A percentile compares a stretch with the other conserved stretches of the same genome.
These are phyloP conservation scores for Neofusicoccum sp. DNA, from an alignment of 2,329 filamentous ascomycete genomes.

Conservation along the genomic window DNA sequence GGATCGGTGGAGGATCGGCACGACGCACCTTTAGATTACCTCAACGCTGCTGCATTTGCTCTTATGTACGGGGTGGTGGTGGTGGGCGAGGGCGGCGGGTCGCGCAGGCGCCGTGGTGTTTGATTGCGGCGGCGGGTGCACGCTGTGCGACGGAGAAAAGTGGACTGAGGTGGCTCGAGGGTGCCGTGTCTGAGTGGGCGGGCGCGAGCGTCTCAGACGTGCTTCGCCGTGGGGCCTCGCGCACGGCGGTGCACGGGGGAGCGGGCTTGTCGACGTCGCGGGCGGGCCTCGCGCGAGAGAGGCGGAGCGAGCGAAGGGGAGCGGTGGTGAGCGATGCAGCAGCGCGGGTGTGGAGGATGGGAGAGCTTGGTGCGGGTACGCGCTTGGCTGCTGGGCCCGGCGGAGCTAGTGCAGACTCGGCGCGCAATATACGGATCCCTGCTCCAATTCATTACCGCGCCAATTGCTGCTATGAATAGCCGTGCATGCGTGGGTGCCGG, in stretches of 20 bases:
- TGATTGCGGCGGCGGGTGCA: conserved; percentile 21
- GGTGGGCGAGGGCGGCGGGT: conserved; percentile 14
- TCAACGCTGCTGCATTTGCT: conserved; percentile 39
- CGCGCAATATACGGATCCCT: conserved; percentile 18
- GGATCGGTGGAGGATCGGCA: conserved; percentile 21
- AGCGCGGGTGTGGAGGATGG: conserved; percentile 20
- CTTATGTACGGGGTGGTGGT: conserved; percentile 15
- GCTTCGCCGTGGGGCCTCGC: conserved; percentile 19
- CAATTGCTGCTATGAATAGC: conserved; percentile 21
- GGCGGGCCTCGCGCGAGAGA: conserved; percentile 18
- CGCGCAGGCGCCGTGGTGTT: conserved; percentile 21
- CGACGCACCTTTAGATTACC: conserved; percentile 33
- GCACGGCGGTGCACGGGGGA: conserved; percentile 17
- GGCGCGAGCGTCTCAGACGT: conserved; percentile 20
- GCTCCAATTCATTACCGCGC: conserved; percentile 14
- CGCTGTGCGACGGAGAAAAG: conserved; percentile 23
- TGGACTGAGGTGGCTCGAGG: conserved; percentile 22
- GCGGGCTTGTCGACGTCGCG: conserved; percentile 19
- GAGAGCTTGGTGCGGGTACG: conserved; percentile 20
- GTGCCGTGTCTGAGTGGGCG: conserved; percentile 19
- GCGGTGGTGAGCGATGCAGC: conserved; percentile 10
- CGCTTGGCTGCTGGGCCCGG: conserved; percentile 19
- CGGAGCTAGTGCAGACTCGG: conserved; percentile 20
- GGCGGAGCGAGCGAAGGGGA: conserved; percentile 16
- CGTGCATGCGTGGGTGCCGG: conserved; percentile 15